Percentiles rank a stretch among this genome's conserved stretches.
Conservation (phyloP, 176 grass and related monocot species). For the Raddia guianensis region DNA sequence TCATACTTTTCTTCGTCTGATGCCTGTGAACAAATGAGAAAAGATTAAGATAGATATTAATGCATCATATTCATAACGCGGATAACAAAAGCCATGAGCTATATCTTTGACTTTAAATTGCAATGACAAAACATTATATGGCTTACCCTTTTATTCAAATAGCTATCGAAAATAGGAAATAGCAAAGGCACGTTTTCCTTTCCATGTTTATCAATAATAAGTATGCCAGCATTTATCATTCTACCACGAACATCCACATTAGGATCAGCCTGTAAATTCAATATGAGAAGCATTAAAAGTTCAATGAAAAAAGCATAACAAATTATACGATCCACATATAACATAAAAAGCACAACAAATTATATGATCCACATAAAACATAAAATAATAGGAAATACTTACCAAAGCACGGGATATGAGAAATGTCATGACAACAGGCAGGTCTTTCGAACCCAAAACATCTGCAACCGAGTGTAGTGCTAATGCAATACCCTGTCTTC, state of each 20-base stretch:
- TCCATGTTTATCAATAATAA: conserved; percentile 96
- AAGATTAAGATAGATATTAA: neutral
- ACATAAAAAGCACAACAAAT: neutral
- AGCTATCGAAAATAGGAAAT: conserved; percentile 99
- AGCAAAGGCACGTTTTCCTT: conserved; percentile 97
- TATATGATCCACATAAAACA: conserved; percentile 13
- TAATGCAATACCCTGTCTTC: conserved; percentile 92
- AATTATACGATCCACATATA: conserved; percentile 12
- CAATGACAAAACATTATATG: conserved; percentile 20
- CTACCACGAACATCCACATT: conserved; percentile 88
- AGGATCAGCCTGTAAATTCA: conserved; percentile 82
- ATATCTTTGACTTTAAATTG: conserved; percentile 25
- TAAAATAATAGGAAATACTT: conserved; percentile 22
- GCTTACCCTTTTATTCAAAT: conserved; percentile 92
- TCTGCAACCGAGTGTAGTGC: conserved; percentile 89
- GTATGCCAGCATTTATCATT: conserved; percentile 98
- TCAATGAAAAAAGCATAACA: conserved; percentile 3
- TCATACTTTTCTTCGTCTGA: conserved; percentile 98
- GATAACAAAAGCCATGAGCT: conserved; percentile 15
- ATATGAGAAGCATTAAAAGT: conserved; percentile 26
- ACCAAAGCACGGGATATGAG: conserved; percentile 95
- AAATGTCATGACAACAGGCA: conserved; percentile 97
- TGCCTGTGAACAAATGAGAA: conserved; percentile 49
- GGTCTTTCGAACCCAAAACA: conserved; percentile 89
- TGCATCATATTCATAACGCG: conserved; percentile 5